phyloP scores from a whole-genome alignment of 1,284 basidiomycete species.

The Irpex rosettiformis region DNA sequence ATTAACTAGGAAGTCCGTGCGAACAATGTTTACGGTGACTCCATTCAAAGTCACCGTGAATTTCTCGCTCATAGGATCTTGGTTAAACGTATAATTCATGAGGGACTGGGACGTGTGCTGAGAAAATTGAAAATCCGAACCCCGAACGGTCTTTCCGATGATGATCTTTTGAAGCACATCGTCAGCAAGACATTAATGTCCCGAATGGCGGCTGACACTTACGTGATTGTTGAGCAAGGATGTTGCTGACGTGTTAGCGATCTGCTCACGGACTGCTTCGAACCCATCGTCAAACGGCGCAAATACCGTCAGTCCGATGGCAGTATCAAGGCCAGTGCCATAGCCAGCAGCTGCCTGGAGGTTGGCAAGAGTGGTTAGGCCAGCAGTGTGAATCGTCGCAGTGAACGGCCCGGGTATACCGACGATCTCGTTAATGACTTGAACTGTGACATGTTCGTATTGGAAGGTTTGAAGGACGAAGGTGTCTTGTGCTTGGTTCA shows the following conservation, averaged over 20 bases:
- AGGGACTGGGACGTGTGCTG: neutral
- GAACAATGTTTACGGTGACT: conserved; percentile 4
- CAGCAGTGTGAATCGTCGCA: neutral
- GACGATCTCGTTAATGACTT: conserved; percentile 6
- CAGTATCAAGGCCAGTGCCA: neutral
- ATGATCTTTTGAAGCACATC: no score
- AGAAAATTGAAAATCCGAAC: neutral
- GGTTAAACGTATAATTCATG: neutral
- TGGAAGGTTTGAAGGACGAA: neutral
- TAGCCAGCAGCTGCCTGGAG: neutral
- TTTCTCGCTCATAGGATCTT: neutral
- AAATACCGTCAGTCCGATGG: conserved; percentile 7
- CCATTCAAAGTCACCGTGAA: conserved; percentile 7
- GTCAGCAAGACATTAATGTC: no score
- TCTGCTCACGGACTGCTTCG: neutral
- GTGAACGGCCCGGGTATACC: conserved; percentile 3
- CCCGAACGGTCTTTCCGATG: neutral
- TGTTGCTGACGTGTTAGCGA: neutral
- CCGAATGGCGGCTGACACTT: no score
- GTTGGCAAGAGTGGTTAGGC: neutral
- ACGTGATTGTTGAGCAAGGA: conserved; percentile 9
- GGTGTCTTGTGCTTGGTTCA: conserved; percentile 4
- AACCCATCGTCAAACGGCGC: conserved; percentile 7
- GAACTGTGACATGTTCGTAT: conserved; percentile 1
- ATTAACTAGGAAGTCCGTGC: neutral